Conservation (phyloP, 768 basidiomycete species). For the Panus rudis region DNA sequence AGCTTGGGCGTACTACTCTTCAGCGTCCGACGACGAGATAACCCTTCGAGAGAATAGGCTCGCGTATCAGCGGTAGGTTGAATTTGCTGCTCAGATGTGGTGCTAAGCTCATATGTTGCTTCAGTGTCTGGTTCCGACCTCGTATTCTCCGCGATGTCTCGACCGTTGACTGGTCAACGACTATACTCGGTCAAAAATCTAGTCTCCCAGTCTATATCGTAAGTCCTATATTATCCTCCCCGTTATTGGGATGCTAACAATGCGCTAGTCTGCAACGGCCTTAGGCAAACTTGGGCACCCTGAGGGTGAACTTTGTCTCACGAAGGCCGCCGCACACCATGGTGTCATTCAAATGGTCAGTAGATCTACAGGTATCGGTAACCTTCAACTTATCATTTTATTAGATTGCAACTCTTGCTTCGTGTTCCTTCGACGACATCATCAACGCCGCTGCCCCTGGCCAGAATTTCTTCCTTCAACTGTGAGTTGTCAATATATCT, state of each 20-base stretch:
- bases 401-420: slow-evolving; percentile 92
- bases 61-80: slow-evolving; percentile 74
- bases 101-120: not conserved
- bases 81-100: not conserved
- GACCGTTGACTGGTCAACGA: slow-evolving; percentile 77
- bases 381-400: not conserved
- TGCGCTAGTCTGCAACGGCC: slow-evolving; percentile 60
- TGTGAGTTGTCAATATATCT: slow-evolving; percentile 42
- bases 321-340: slow-evolving; percentile 79
- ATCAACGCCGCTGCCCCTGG: slow-evolving; percentile 76
- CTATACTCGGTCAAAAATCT: slow-evolving; percentile 70
- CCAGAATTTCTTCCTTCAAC: slow-evolving; percentile 82
- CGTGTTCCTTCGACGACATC: slow-evolving; percentile 93
- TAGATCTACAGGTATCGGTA: not conserved
- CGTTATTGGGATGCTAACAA: not conserved
- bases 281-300: slow-evolving; percentile 94
- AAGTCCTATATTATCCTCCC: slow-evolving; percentile 2
- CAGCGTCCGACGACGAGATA: slow-evolving; percentile 95
- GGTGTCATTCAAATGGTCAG: slow-evolving; percentile 67
- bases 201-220: slow-evolving; percentile 66
- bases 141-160: slow-evolving; percentile 68
- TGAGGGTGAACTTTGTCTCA: slow-evolving; percentile 88
- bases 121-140: slow-evolving; percentile 25
- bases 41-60: slow-evolving; percentile 84
- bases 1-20: slow-evolving; percentile 96